Evolutionary conservation across 2,329 filamentous ascomycete species (phyloP), one percentile per base, ranked within the genome.

Genomic region (Shiraia sp.): DNA sequence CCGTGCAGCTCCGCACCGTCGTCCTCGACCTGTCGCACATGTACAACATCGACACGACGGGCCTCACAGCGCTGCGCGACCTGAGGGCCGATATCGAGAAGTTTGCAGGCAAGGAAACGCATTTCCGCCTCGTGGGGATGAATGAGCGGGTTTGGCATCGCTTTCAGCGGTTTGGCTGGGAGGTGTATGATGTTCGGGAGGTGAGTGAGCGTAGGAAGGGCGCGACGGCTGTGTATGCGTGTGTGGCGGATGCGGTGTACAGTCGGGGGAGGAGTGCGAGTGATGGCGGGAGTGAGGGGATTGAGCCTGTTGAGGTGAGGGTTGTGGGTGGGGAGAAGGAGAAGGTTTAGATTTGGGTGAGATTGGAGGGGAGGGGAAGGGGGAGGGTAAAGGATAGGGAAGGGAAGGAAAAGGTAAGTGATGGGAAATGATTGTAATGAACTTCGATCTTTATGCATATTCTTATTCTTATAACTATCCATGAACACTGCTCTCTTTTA

Each of bases 21-120:
- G 68, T 82, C 0, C 64, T 82, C 0, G 79, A 82, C 49, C 76
- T 82, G 38, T 62, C 63, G 1, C 72, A 73, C 39, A 75, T 79
- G 13, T 75, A 76, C 12, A 76, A 79, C 45, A 70, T 79, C 7
- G 80, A 82, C 42, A 73, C 74, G 0, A 82, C 79, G 0, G 79
- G 76, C 0, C 68, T 79, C 3, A 67, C 71, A 0, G 74, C 78
- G 7, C 57, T 82, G 6, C 69, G 69, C 27, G 76, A 76, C 25
- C 59, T 82, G 14, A 67, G 75, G 13, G 65, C 65, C 10, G 77
- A 80, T 49, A 49, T 81, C 3, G 66, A 71, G 13, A 72, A 72
- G 16, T 82, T 78, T 39, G 75, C 72, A 0, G 79, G 79, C 0
- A 61, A 70, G 2, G 57, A 62, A 0, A 66, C 76, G 1, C 71